Evolutionary conservation across 768 basidiomycete genomes (phyloP).

Genomic region (Russula sp.): DNA sequence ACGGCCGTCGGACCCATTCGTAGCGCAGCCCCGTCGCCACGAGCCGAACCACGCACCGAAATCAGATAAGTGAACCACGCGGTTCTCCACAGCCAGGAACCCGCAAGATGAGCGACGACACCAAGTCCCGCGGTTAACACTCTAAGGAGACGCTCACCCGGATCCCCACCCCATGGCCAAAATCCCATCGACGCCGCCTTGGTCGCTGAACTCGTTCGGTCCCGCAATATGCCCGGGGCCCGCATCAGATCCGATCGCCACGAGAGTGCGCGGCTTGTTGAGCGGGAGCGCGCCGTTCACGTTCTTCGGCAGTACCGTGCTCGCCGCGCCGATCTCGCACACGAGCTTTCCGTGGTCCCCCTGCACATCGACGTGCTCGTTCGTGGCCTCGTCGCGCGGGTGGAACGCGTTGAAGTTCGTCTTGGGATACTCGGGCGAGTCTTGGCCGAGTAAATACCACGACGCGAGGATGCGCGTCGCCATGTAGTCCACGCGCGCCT

Average conservation of each 20-base stretch:
- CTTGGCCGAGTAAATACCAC: constrained; percentile 65
- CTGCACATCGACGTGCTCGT: too few relatives aligned
- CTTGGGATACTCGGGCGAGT: constrained; percentile 52
- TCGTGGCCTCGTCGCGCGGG: constrained; percentile 45
- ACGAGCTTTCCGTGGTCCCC: too few relatives aligned
- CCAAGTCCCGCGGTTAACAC: too few relatives aligned
- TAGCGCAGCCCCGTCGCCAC: not conserved
- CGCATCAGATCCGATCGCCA: constrained; percentile 54
- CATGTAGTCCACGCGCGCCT: constrained; percentile 70
- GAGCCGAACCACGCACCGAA: not conserved
- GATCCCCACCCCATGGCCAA: constrained; percentile 94
- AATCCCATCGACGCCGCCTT: constrained; percentile 53
- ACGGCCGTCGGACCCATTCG: constrained; percentile 50
- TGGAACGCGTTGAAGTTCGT: constrained; percentile 69
- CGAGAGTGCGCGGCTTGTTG: constrained; percentile 50
- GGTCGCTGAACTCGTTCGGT: constrained; percentile 45
- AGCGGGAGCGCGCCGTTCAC: constrained; percentile 50
- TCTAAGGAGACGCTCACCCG: constrained; percentile 34
- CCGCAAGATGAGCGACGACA: too few relatives aligned
- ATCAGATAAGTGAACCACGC: too few relatives aligned
- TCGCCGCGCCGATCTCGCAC: too few relatives aligned
- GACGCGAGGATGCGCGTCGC: constrained; percentile 69
- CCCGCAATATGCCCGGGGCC: constrained; percentile 37
- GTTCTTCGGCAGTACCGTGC: constrained; percentile 76
- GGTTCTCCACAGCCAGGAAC: constrained; percentile 39